Evolutionary conservation across 495 filamentous ascomycete species (phyloP), one percentile per base, ranked within the genome.

Genomic region (Aspergillus leporis): DNA sequence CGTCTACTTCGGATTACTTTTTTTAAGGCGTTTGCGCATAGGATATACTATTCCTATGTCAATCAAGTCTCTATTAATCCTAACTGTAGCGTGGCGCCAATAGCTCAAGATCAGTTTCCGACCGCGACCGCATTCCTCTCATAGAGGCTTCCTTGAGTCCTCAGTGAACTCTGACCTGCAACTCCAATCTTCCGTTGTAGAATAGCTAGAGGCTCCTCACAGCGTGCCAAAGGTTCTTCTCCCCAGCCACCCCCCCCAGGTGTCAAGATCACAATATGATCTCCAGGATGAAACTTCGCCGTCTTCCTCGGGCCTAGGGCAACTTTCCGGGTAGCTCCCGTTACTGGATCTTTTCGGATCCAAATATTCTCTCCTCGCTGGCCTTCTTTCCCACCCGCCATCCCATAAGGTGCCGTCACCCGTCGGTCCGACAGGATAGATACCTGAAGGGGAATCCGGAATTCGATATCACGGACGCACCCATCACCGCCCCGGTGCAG

Each of bases 401-500:
- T 75, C 0, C 92, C 93, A 68, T 97, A 98, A 5, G 93, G 93
- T 50, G 83, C 83, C 65, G 90, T 92, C 0, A 96, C 90, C 23
- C 93, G 74, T 21, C 93, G 76, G 68, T 98, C 93, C 49, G 84
- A 89, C 32, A 98, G 74, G 53, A 98, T 96, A 4, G 86, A 90
- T 4, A 92, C 91, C 69, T 96, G 90, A 30, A 97, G 81, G 0
- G 91, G 74, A 8, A 61, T 64, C 13, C 71, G 67, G 23, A 69
- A 71, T 47, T 78, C 74, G 34, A 77, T 74, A 12, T 75, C 73
- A 13, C 75, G 64, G 1, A 70, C 52, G 9, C 69, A 66, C 0
- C 78, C 78, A 48, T 79, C 66, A n/a, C 75, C 75, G 12, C 75
- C 75, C 3, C 64, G 67, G 19, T 68, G 68, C 43, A 70, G 59